A percentile compares a stretch with the other conserved stretches of the same genome.
Conservation (phyloP, 495 filamentous ascomycete genomes). For the Hypoxylon lenormandii region DNA sequence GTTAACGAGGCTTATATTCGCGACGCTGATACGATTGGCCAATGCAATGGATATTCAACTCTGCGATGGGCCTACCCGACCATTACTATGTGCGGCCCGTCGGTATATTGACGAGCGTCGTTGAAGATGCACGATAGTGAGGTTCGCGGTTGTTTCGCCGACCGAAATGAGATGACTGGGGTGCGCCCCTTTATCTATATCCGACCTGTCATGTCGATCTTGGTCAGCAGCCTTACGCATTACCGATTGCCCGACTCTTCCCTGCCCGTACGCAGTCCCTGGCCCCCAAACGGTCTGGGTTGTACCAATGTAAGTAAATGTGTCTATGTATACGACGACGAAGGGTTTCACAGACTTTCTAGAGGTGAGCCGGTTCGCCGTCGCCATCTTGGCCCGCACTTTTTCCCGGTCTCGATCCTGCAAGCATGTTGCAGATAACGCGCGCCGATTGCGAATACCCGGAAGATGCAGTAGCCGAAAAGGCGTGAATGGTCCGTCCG, state of each 20-base stretch:
- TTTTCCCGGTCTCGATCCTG: not conserved
- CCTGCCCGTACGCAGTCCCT: not conserved
- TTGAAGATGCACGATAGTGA: not conserved
- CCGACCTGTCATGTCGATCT: constrained; percentile 1
- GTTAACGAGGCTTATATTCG: too few relatives aligned
- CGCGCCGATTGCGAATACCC: not conserved
- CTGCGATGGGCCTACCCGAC: too few relatives aligned
- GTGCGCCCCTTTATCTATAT: not conserved
- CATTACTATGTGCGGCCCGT: too few relatives aligned
- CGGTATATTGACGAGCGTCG: not conserved
- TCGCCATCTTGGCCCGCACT: not conserved
- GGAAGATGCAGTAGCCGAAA: not conserved
- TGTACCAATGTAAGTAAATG: not conserved
- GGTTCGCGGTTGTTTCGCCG: not conserved
- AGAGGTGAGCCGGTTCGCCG: not conserved
- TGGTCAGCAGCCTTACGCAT: constrained; percentile 8
- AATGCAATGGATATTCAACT: too few relatives aligned
- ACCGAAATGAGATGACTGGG: not conserved
- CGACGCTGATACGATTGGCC: too few relatives aligned
- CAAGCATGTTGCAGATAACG: not conserved
- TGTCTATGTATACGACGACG: not conserved
- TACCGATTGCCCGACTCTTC: not conserved
- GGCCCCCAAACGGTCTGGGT: constrained; percentile 12
- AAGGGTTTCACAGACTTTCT: not conserved
- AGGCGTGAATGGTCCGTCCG: not conserved